These are phyloP conservation scores for Catunica adiposa DNA, from an alignment of 2,329 filamentous ascomycete species.

Conservation along the genomic window DNA sequence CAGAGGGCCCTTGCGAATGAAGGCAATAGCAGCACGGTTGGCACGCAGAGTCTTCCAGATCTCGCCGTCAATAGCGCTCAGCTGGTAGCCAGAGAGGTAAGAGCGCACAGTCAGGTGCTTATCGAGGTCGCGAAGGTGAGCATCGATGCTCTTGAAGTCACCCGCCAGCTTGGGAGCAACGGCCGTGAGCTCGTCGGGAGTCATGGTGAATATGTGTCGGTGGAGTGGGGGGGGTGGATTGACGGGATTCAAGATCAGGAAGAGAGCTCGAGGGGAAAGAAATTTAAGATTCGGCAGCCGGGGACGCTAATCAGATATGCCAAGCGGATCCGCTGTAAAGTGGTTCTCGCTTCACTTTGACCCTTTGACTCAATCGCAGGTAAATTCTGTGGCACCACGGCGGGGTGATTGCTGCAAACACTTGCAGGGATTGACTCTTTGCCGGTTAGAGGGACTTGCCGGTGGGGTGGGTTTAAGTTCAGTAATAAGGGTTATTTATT, in stretches of 20 bases:
- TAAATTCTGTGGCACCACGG: conserved; percentile 10
- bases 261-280: background rate
- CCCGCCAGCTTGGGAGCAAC: conserved; percentile 35
- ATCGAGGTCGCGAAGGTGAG: conserved; percentile 59
- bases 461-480: background rate
- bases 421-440: background rate
- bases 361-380: conserved; percentile 9
- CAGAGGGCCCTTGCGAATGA: conserved; percentile 61
- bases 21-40: conserved; percentile 70
- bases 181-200: conserved; percentile 37
- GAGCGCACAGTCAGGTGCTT: conserved; percentile 75
- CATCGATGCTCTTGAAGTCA: conserved; percentile 73
- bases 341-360: background rate
- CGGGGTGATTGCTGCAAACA: conserved; percentile 7
- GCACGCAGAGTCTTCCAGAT: conserved; percentile 70
- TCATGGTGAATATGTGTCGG: conserved; percentile 28
- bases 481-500: background rate
- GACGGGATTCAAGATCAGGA: conserved; percentile 1
- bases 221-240: background rate
- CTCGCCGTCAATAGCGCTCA: conserved; percentile 61
- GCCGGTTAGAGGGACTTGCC: background rate
- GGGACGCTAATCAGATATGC: background rate
- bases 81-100: conserved; percentile 65
- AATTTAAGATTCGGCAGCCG: background rate
- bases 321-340: background rate